These are phyloP conservation scores for Rugonectria rugulosa DNA, from an alignment of 2,329 filamentous ascomycete genomes.

Conservation along the genomic window DNA sequence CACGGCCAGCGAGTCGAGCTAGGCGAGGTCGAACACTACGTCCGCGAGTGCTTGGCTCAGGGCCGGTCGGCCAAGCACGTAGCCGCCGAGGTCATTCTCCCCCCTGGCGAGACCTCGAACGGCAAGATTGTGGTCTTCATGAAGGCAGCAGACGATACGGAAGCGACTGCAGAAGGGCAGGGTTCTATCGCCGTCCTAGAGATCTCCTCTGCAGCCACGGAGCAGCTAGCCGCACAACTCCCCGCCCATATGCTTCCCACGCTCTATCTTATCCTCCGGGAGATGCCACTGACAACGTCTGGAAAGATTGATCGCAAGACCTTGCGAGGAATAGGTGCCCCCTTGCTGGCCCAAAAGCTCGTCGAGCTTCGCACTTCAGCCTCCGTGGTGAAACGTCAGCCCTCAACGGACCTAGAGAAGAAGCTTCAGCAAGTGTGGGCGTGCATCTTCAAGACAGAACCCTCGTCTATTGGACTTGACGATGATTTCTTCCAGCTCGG, in stretches of 20 bases:
- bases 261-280: not conserved
- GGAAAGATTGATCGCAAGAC: not conserved
- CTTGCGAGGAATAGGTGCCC: not conserved
- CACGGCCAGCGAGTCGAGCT: constrained; percentile 34
- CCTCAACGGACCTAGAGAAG: constrained; percentile 15
- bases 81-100: constrained; percentile 10
- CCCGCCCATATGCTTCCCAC: constrained; percentile 17
- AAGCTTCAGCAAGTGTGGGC: constrained; percentile 48
- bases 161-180: not conserved
- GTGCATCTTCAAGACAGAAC: constrained; percentile 43
- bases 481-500: constrained; percentile 59
- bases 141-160: not conserved
- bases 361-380: not conserved
- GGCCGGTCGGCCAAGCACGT: constrained; percentile 8
- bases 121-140: constrained; percentile 7
- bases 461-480: constrained; percentile 46
- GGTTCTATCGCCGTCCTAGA: not conserved
- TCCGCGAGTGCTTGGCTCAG: constrained; percentile 2
- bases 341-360: not conserved
- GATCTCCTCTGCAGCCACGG: not conserved
- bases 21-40: constrained; percentile 29
- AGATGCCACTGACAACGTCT: not conserved
- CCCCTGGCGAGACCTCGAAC: not conserved
- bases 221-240: not conserved
- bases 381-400: not conserved